phyloP scores from a whole-genome alignment of 2,329 filamentous ascomycete species.

The Macrophomina phaseolina region DNA sequence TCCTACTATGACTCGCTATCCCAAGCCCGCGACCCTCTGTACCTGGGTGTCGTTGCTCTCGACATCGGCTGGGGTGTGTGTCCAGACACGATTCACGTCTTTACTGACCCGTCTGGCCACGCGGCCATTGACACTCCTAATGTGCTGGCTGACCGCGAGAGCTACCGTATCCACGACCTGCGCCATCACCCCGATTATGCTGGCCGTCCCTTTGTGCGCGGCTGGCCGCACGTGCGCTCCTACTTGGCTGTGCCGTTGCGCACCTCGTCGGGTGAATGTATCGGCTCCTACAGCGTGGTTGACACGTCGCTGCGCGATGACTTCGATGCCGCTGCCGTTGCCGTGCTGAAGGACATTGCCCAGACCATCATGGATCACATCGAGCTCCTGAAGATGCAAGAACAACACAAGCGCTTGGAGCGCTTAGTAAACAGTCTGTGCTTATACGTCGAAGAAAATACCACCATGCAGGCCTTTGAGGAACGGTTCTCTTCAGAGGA shows the following conservation, averaged over 20 bases:
- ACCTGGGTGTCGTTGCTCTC: background rate
- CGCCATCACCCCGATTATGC: conserved; percentile 41
- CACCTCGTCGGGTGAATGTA: conserved; percentile 39
- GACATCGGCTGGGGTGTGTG: background rate
- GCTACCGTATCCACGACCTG: conserved; percentile 41
- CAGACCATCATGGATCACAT: conserved; percentile 32
- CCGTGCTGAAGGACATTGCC: background rate
- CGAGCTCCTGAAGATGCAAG: conserved; percentile 6
- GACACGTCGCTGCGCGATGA: conserved; percentile 36
- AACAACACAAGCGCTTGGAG: conserved; percentile 3
- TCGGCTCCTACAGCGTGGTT: conserved; percentile 41
- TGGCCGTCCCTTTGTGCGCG: conserved; percentile 36
- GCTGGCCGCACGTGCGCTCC: conserved; percentile 37
- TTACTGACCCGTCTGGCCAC: background rate
- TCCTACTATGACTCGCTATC: conserved; percentile 42
- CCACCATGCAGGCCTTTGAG: conserved; percentile 5
- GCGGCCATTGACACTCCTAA: conserved; percentile 32
- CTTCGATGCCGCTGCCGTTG: conserved; percentile 37
- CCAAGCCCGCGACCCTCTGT: background rate
- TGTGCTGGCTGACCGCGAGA: conserved; percentile 30
- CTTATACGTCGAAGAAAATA: conserved; percentile 12
- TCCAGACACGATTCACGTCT: conserved; percentile 5
- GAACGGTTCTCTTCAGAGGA: background rate
- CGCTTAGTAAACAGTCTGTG: conserved; percentile 32
- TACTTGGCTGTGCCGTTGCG: conserved; percentile 43